phyloP scores from a whole-genome alignment of 2,329 filamentous ascomycete genomes.

The Rhynchosporium secalis region DNA sequence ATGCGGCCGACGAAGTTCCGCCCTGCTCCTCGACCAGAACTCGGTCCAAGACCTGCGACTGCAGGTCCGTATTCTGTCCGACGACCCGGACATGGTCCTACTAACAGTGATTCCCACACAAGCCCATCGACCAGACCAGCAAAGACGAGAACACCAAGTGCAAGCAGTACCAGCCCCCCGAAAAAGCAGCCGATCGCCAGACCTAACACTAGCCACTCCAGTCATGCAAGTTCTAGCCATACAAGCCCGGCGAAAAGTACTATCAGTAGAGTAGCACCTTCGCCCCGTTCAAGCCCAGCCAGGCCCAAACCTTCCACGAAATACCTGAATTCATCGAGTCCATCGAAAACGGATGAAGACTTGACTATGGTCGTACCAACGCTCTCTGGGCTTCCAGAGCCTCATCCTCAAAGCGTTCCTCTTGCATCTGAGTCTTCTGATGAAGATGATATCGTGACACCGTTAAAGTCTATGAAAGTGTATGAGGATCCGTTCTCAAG shows the following conservation, averaged over 20 bases:
- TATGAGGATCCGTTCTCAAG: constrained; percentile 61
- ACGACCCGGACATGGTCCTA: constrained; percentile 39
- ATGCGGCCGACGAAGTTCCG: constrained; percentile 57
- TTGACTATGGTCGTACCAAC: constrained; percentile 54
- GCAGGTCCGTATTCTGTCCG: constrained; percentile 66
- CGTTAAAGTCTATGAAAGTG: constrained; percentile 46
- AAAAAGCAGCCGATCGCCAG: constrained; percentile 37
- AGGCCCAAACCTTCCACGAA: constrained; percentile 26
- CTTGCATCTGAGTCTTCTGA: constrained; percentile 45
- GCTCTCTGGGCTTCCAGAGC: constrained; percentile 43
- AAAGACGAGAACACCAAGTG: constrained; percentile 52
- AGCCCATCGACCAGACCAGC: constrained; percentile 43
- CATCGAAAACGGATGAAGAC: constrained; percentile 52
- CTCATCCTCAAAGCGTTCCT: constrained; percentile 34
- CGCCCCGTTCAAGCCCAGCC: constrained; percentile 19
- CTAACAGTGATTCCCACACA: constrained; percentile 35
- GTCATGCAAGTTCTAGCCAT: constrained; percentile 36
- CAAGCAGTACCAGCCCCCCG: constrained; percentile 45
- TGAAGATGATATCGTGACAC: constrained; percentile 38
- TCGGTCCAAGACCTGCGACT: constrained; percentile 59
- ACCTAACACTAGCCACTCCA: constrained; percentile 41
- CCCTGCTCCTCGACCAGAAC: constrained; percentile 51
- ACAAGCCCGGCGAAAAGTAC: constrained; percentile 47
- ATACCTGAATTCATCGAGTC: constrained; percentile 40
- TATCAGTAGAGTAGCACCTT: constrained; percentile 28